Conservation (phyloP, 345 rosid species). For the Sonneratia alba region DNA sequence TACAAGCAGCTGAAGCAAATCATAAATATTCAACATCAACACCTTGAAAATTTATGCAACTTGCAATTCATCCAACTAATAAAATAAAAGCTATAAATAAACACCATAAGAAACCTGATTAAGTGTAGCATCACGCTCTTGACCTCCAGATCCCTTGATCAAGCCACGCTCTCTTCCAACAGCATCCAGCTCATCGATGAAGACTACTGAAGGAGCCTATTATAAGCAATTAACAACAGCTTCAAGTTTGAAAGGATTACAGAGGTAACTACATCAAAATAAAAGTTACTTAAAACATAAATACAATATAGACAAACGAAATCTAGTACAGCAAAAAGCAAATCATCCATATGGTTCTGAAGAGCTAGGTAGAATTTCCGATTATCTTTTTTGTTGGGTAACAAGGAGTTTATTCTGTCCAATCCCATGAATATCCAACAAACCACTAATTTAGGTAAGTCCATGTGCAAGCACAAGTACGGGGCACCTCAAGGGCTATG, state of each 20-base stretch:
- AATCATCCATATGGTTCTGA: neutral
- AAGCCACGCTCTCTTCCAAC: slow-evolving; percentile 96
- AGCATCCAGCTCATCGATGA: slow-evolving; percentile 93
- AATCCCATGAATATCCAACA: too few species aligned
- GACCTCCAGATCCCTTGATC: slow-evolving; percentile 93
- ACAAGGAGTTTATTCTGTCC: too few species aligned
- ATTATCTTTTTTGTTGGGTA: neutral
- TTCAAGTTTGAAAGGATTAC: neutral
- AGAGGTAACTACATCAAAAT: neutral
- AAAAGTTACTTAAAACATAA: neutral
- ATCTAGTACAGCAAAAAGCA: neutral
- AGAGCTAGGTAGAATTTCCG: neutral
- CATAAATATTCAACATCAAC: neutral
- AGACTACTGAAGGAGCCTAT: slow-evolving; percentile 88
- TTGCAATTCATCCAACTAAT: neutral
- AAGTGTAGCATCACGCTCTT: slow-evolving; percentile 96
- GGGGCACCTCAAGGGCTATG: too few species aligned
- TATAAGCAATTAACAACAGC: slow-evolving; percentile 6
- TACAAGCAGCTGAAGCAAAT: slow-evolving; percentile 64
- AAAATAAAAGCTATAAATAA: neutral
- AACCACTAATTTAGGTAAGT: too few species aligned
- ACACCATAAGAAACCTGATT: slow-evolving; percentile 59
- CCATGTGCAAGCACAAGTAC: too few species aligned
- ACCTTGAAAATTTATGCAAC: neutral
- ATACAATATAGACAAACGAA: neutral